Evolutionary conservation across 495 filamentous ascomycete species (phyloP).

Genomic region (Annulohypoxylon bovei): DNA sequence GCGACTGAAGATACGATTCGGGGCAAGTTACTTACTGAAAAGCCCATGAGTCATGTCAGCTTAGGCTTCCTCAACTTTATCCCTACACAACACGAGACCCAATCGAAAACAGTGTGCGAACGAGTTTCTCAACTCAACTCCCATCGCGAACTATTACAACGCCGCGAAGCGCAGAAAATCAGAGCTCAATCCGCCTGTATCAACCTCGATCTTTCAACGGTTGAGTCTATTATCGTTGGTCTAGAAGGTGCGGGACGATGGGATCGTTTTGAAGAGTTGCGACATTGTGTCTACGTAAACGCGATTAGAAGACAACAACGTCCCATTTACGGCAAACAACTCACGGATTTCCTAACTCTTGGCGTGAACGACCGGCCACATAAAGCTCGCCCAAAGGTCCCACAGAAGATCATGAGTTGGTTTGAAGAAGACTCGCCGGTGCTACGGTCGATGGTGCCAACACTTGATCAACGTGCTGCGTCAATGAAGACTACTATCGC

Average conservation of each 20-base stretch:
- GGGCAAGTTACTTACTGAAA: conserved; percentile 69
- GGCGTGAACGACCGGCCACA: conserved; percentile 64
- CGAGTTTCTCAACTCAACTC: conserved; percentile 72
- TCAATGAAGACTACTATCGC: conserved; percentile 78
- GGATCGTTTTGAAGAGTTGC: conserved; percentile 79
- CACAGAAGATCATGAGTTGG: conserved; percentile 72
- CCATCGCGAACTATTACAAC: conserved; percentile 67
- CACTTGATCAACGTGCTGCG: conserved; percentile 74
- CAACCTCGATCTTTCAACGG: conserved; percentile 65
- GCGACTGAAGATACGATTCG: conserved; percentile 78
- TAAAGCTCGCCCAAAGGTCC: conserved; percentile 62
- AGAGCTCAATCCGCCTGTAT: conserved; percentile 70
- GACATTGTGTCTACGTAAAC: conserved; percentile 82
- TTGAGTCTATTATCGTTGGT: conserved; percentile 74
- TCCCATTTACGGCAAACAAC: conserved; percentile 80
- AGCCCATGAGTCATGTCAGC: conserved; percentile 72
- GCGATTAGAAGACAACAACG: conserved; percentile 80
- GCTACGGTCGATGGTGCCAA: conserved; percentile 77
- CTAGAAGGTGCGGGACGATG: conserved; percentile 77
- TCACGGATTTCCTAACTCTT: conserved; percentile 76
- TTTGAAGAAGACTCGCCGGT: conserved; percentile 73
- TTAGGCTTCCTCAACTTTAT: conserved; percentile 84
- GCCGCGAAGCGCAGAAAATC: conserved; percentile 69
- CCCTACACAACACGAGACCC: conserved; percentile 74
- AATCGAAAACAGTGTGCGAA: conserved; percentile 69